phyloP scores from a whole-genome alignment of 106 monocot species.

The Dioscorea dumetorum region DNA sequence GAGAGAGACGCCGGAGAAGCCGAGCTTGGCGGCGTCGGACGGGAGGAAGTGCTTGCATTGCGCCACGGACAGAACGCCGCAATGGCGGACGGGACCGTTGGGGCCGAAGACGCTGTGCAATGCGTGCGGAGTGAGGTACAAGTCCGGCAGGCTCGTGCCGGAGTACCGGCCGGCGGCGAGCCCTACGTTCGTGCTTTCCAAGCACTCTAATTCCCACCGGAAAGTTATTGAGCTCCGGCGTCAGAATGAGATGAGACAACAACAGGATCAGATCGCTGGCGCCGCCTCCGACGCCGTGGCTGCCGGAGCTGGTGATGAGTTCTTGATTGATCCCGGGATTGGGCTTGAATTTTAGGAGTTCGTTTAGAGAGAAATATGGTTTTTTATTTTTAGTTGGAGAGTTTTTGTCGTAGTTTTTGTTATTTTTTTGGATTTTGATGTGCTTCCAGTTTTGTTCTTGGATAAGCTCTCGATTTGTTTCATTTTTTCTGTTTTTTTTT shows the following conservation, averaged over 20 bases:
- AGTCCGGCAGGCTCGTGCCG: constrained; percentile 77
- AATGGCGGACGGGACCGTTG: constrained; percentile 88
- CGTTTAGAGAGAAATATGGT: constrained; percentile 4
- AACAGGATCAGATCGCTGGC: background rate
- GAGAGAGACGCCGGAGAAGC: constrained; percentile 4
- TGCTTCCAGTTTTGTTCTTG: no score
- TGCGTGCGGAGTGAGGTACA: constrained; percentile 88
- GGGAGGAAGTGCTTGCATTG: constrained; percentile 74
- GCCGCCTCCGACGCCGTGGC: background rate
- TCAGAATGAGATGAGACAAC: constrained; percentile 29
- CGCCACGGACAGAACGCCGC: constrained; percentile 82
- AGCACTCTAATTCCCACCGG: constrained; percentile 45
- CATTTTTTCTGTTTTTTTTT: no score
- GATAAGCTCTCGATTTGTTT: no score
- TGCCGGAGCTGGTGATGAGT: constrained; percentile 10
- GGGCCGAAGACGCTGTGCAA: constrained; percentile 96
- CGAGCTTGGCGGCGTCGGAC: constrained; percentile 16
- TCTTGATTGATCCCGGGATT: constrained; percentile 29
- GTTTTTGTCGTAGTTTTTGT: background rate
- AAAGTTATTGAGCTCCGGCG: constrained; percentile 39
- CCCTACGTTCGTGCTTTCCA: constrained; percentile 31
- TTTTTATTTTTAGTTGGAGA: background rate
- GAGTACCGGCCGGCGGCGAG: constrained; percentile 48
- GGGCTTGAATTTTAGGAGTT: constrained; percentile 34
- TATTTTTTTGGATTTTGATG: background rate